Percentiles rank a stretch among this genome's conserved stretches.
phyloP scores from a whole-genome alignment of 2,329 filamentous ascomycete genomes.

The Ophiocordyceps camponoti-leonardi region DNA sequence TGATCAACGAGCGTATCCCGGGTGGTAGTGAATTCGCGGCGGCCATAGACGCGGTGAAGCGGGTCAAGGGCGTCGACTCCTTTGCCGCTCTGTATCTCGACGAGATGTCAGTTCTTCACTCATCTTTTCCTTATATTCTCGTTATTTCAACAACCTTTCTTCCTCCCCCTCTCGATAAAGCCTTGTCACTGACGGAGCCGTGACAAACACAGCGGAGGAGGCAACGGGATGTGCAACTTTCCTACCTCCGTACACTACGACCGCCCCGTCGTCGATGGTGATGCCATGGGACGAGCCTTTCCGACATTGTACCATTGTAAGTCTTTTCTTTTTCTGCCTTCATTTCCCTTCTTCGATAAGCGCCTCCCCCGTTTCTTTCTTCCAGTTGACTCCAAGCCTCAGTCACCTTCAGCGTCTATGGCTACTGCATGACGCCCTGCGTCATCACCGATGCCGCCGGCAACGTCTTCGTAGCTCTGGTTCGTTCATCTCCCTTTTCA shows the following conservation, averaged over 20 bases:
- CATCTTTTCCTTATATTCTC: too few species aligned
- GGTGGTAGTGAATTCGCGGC: not conserved
- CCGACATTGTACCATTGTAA: conserved; percentile 18
- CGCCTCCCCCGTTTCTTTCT: not conserved
- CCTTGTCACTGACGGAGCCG: not conserved
- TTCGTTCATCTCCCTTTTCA: conserved; percentile 2
- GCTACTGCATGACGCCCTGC: conserved; percentile 17
- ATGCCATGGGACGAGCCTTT: conserved; percentile 20
- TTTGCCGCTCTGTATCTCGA: conserved; percentile 17
- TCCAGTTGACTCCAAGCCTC: not conserved
- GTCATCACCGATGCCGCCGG: conserved; percentile 18
- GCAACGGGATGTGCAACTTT: conserved; percentile 19
- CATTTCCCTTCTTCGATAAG: too few species aligned
- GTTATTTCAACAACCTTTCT: too few species aligned
- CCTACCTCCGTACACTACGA: conserved; percentile 16
- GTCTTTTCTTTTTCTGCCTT: not conserved
- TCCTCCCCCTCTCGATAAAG: not conserved
- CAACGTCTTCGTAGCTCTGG: conserved; percentile 17
- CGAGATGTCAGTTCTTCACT: conserved; percentile 21
- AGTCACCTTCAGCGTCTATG: conserved; percentile 22
- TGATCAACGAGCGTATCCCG: conserved; percentile 1
- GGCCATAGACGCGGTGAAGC: conserved; percentile 9
- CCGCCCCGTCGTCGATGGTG: conserved; percentile 18
- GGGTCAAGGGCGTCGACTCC: conserved; percentile 12
- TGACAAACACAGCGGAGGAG: conserved; percentile 15